Base-by-base conservation (phyloP, 208 protist genomes). In the Phytomonas francai region DNA sequence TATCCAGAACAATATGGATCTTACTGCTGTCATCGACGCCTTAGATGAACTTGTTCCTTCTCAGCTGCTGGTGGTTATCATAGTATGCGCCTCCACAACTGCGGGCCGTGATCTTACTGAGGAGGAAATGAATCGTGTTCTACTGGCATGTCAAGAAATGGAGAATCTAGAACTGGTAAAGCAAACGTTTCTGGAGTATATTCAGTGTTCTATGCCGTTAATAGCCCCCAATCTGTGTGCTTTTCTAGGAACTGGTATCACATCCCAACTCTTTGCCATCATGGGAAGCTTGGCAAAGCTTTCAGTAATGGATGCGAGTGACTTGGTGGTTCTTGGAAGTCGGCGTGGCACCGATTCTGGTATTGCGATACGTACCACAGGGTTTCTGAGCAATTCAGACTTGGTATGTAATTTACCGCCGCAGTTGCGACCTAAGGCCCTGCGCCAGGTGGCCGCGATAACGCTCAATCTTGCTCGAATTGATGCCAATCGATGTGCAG, bases 151-250 rank as follows among this genome's bases (percentile, higher is more conserved):
- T 65, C 82, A 93, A 59, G 90, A 96, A 78, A 85, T 97, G 70
- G 85, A 93, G 57, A 91, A 86, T 59, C 81, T 97, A 27, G 91
- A 97, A 68, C 82, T 91, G 73, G 88, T 88, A 5, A 97, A 96
- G 70, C 90, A 96, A 70, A 91, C 84, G 3, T 93, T 97, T 70
- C 81, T 97, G 7, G 90, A 97, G 71, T 96, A 96, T 75, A 92
- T 97, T 39, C 89, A 96, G 74, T 76, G 80, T 57, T 87, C 85
- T n/a, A 98, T 98, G 91, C 83, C 86, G 12, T 80, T 94, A 30
- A 83, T 97, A 33, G 92, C 89, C 68, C 95, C 95, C 2, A 98
- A 98, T 67, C 77, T 97, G 19, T 95, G 87, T 54, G 86, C 84
- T 11, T 89, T 97, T 58, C 77, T 98, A 11, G 93, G 92, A 16